These are phyloP conservation scores for Metarhizium humberi DNA, from an alignment of 2,329 filamentous ascomycete genomes.

Conservation along the genomic window DNA sequence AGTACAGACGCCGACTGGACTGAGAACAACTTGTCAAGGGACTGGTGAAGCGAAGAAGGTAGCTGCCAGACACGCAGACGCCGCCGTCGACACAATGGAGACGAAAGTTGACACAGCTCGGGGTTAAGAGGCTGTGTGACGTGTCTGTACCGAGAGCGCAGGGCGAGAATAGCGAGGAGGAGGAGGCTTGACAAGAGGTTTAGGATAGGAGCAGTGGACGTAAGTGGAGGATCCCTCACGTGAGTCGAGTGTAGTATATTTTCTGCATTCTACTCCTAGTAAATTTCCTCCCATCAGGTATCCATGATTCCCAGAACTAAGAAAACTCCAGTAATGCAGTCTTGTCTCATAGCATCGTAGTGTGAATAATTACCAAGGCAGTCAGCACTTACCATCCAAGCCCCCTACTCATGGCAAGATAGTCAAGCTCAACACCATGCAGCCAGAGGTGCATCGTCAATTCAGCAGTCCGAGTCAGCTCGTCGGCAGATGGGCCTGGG, in stretches of 20 bases:
- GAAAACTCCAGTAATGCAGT: not conserved
- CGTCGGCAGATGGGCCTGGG: constrained; percentile 1
- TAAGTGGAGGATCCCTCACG: not conserved
- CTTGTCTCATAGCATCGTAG: not conserved
- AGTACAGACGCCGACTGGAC: too few relatives aligned
- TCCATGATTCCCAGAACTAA: not conserved
- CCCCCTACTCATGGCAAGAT: not conserved
- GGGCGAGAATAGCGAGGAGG: not conserved
- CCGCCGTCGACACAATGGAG: too few relatives aligned
- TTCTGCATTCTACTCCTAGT: not conserved
- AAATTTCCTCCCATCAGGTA: not conserved
- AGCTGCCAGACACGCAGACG: too few relatives aligned
- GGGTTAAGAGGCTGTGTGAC: not conserved
- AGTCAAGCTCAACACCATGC: constrained; percentile 6
- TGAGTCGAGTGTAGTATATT: not conserved
- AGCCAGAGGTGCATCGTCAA: constrained; percentile 6
- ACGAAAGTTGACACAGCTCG: too few relatives aligned
- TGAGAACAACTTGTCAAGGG: too few relatives aligned
- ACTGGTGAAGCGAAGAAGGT: too few relatives aligned
- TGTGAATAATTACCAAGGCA: not conserved
- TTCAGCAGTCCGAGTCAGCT: constrained; percentile 2
- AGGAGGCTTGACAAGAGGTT: not conserved
- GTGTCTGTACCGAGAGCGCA: not conserved
- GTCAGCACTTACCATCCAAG: not conserved
- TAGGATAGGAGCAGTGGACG: not conserved